Base-by-base conservation (phyloP, 2,329 filamentous ascomycete genomes). In the Aureobasidium sp. region DNA sequence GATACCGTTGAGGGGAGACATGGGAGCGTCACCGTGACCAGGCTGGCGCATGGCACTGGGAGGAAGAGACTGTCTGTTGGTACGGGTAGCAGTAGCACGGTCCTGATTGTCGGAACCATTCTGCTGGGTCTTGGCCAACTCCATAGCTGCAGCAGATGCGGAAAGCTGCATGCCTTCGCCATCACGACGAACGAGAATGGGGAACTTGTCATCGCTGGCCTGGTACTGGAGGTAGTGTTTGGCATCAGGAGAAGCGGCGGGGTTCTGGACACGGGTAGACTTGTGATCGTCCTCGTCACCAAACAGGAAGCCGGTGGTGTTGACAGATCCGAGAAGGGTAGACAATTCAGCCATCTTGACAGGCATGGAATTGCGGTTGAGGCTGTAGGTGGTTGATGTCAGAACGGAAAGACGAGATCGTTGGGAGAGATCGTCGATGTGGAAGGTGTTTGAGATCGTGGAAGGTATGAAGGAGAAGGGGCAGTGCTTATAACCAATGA, bases 331-430 rank as follows among this genome's bases (percentile, higher is more conserved):
- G 62, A 96, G 73, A 68, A 85, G 73, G 29, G 76, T 73, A 45
- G 73, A 72, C 44, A 78, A 69, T 61, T 79, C 78, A 44, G 77
- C 72, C 51, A 76, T 71, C 64, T 72, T 81, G 57, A 93, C 89
- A 36, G 93, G 93, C 89, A 97, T 92, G 5, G 93, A 97, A 75
- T 96, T 96, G 66, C 93, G 88, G 73, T 96, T 95, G 64, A 87
- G 81, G 67, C 90, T 95, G 68, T 27, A 54, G 60, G 68, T 54
- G 49, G 11, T 11, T 49, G 39, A 10, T 50, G 36, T 55, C 30
- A 63, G 55, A 21, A 53, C 39, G 27, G 45, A 5, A 29, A 36
- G 27, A 1, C 30, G 27, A 59, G 57, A 50, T 59, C 30, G 47
- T 42, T 37, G 41, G 25, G 7, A 48, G 32, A 48, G 32, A 53